phyloP scores from a whole-genome alignment of 495 filamentous ascomycete species.

The Thermothielavioides terrestris region DNA sequence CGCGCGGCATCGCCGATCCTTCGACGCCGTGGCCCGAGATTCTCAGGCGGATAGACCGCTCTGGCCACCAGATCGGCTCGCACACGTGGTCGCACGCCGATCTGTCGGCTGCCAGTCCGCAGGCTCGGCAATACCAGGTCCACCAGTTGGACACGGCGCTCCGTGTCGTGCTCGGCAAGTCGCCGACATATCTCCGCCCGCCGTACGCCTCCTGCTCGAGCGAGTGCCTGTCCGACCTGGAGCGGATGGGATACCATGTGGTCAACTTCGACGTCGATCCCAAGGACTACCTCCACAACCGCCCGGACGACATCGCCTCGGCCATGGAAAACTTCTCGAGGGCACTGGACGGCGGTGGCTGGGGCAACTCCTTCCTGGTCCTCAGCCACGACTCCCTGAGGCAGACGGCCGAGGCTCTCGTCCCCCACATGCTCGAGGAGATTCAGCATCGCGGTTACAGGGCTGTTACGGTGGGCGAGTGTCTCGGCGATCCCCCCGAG shows the following conservation, averaged over 20 bases:
- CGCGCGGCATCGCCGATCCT: slow-evolving; percentile 42
- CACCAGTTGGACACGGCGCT: slow-evolving; percentile 22
- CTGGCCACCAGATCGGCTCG: slow-evolving; percentile 27
- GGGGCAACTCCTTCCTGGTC: slow-evolving; percentile 19
- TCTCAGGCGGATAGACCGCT: slow-evolving; percentile 22
- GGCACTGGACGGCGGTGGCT: slow-evolving; percentile 13
- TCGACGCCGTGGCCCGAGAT: slow-evolving; percentile 26
- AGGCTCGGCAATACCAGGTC: slow-evolving; percentile 22
- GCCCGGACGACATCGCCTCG: slow-evolving; percentile 9
- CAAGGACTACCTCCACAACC: slow-evolving; percentile 31
- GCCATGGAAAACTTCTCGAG: slow-evolving; percentile 20
- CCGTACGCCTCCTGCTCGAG: slow-evolving; percentile 30
- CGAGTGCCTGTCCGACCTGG: slow-evolving; percentile 22
- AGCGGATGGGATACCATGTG: slow-evolving; percentile 32
- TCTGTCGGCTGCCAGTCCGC: slow-evolving; percentile 14
- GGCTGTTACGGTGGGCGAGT: slow-evolving; percentile 52
- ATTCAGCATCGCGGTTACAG: slow-evolving; percentile 20
- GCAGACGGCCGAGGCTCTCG: slow-evolving; percentile 26
- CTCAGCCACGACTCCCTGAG: slow-evolving; percentile 34
- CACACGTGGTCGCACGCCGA: slow-evolving; percentile 35
- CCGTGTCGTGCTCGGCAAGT: slow-evolving; percentile 24
- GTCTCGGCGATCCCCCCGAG: slow-evolving; percentile 45
- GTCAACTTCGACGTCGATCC: slow-evolving; percentile 38
- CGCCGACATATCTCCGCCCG: slow-evolving; percentile 38
- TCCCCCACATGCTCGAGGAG: slow-evolving; percentile 24